phyloP scores from a whole-genome alignment of 495 filamentous ascomycete genomes.

The Tuber microsphaerosporum region DNA sequence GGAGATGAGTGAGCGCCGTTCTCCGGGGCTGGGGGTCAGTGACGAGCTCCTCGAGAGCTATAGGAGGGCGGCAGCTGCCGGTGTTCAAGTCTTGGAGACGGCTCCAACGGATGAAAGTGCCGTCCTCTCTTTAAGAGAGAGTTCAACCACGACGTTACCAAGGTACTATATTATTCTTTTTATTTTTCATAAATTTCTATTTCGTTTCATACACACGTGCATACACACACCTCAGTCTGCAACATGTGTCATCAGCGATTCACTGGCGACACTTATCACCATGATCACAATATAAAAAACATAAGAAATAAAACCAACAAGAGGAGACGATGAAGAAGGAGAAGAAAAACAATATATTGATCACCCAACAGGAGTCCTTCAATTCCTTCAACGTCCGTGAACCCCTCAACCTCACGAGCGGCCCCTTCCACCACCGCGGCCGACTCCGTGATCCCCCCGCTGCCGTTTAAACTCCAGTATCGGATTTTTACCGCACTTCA shows the following conservation, averaged over 20 bases:
- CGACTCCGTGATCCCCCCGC: conserved; percentile 23
- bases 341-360: background rate
- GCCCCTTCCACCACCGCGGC: background rate
- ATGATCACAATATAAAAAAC: background rate
- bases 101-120: background rate
- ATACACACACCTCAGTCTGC: background rate
- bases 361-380: background rate
- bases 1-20: background rate
- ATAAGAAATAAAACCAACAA: background rate
- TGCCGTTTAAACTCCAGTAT: conserved; percentile 28
- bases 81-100: background rate
- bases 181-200: background rate
- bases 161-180: background rate
- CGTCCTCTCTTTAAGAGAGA: background rate
- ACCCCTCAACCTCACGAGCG: background rate
- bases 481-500: conserved; percentile 29
- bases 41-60: background rate
- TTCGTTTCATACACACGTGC: background rate
- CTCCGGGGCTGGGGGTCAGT: background rate
- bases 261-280: background rate
- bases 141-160: background rate
- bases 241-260: background rate
- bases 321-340: background rate
- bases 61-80: background rate
- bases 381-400: background rate